Percentiles rank a stretch among this genome's conserved stretches.
These are phyloP conservation scores for Yarrowia hollandica DNA, from an alignment of 805 yeast genomes.

Conservation along the genomic window DNA sequence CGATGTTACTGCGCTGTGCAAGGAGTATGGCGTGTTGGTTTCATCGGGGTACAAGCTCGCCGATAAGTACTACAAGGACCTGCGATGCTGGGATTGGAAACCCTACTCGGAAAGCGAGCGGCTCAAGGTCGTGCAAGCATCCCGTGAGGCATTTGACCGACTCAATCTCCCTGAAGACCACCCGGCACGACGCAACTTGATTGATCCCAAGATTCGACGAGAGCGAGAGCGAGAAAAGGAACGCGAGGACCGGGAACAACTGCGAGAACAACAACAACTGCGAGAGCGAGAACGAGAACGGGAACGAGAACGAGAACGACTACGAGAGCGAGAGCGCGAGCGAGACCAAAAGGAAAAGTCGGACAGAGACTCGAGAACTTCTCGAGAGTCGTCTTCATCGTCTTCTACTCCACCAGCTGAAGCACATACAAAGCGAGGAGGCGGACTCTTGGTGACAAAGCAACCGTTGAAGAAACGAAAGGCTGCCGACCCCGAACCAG, in stretches of 20 bases:
- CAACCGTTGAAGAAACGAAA: conserved; percentile 18
- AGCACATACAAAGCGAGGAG: not conserved
- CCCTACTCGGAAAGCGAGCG: conserved; percentile 42
- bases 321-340: not conserved
- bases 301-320: not conserved
- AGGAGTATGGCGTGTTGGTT: conserved; percentile 37
- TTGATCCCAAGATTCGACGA: conserved; percentile 38
- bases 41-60: conserved; percentile 34
- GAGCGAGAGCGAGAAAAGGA: conserved; percentile 19
- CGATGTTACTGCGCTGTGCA: conserved; percentile 41
- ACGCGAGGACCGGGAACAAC: not conserved
- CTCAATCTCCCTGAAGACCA: conserved; percentile 38
- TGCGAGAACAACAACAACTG: not conserved
- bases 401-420: conserved; percentile 12
- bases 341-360: conserved; percentile 7
- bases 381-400: conserved; percentile 11
- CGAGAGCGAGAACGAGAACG: conserved; percentile 4
- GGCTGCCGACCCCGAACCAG: conserved; percentile 11
- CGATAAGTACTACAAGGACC: conserved; percentile 38
- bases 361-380: conserved; percentile 9
- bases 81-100: conserved; percentile 44
- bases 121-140: conserved; percentile 37
- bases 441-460: conserved; percentile 11
- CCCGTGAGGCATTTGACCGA: conserved; percentile 39
- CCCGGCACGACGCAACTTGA: conserved; percentile 36